Conservation (phyloP, 2,329 filamentous ascomycete species). For the Pestalotiopsis sp. region DNA sequence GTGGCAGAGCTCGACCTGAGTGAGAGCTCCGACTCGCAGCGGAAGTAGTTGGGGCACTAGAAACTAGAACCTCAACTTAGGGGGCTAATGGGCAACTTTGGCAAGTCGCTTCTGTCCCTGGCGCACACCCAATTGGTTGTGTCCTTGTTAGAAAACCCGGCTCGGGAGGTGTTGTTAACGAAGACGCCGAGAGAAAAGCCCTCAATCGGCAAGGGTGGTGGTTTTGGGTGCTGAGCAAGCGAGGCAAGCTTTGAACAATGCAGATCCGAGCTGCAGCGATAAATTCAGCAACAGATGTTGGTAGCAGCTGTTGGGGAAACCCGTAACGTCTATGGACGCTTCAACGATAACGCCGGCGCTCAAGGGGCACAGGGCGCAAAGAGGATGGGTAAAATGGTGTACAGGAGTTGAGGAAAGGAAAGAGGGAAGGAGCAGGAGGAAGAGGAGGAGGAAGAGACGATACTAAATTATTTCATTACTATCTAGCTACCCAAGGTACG, state of each 20-base stretch:
- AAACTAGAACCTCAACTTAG: neutral
- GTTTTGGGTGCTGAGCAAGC: neutral
- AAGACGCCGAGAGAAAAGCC: neutral
- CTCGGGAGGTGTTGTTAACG: neutral
- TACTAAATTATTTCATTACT: neutral
- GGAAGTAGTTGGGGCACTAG: neutral
- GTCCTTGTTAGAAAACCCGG: neutral
- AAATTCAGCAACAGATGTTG: neutral
- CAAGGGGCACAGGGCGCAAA: neutral
- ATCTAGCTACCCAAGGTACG: neutral
- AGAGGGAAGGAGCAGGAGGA: neutral
- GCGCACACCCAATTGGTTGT: neutral
- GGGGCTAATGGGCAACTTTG: neutral
- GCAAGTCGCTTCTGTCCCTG: neutral
- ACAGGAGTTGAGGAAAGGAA: neutral
- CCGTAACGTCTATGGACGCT: neutral
- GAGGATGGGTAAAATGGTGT: neutral
- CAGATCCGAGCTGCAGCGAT: neutral
- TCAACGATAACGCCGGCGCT: neutral
- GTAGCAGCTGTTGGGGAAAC: no score
- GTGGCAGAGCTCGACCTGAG: slow-evolving; percentile 15
- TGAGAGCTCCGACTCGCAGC: neutral
- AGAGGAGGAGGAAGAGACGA: neutral
- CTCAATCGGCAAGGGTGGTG: neutral
- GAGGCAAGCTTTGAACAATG: neutral